Evolutionary conservation across 2,329 filamentous ascomycete species (phyloP), one percentile per base, ranked within the genome.

Genomic region (Alternaria alternata): DNA sequence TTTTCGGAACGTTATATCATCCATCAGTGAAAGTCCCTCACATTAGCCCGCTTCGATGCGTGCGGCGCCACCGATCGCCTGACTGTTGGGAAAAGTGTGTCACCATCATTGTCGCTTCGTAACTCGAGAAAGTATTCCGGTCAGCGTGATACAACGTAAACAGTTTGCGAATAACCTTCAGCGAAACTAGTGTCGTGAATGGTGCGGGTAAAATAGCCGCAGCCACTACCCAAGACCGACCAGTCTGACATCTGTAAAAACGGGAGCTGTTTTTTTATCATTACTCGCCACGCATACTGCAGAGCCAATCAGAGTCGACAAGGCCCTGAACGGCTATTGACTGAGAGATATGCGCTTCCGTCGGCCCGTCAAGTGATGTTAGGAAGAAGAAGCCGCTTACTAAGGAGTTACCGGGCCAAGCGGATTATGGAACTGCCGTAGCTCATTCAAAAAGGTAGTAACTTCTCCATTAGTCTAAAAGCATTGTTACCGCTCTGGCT

Each of bases 91-190:
- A 22, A 41, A 22, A 24, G n/a, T 16, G 56, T 47, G 47, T 55
- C n/a, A 59, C 51, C 16, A 8, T 20, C 7, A 16, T 22, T 16
- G 12, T 36, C 49, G 20, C 42, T 32, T 53, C 20, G 14, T 9
- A 39, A 11, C 20, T 12, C 26, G 9, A 43, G 30, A 44, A 39
- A 48, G 34, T 12, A 47, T 49, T 39, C 43, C 4, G 59, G 58
- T 54, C 56, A 56, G 55, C 34, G 49, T 64, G 11, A 36, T 56
- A 62, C 64, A 39, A 24, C 59, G 62, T 61, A 51, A 43, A 54
- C 55, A 54, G 5, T n/a, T 64, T 61, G 64, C 61, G 49, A 65
- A 61, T 57, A 28, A 48, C 51, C 18, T 46, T 51, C n/a, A 7
- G n/a, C 14, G 3, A 51, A 28, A 22, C 22, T 7, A 43, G 39